These are phyloP conservation scores for Fusarium floridanum DNA, from an alignment of 2,329 filamentous ascomycete species.

Conservation along the genomic window DNA sequence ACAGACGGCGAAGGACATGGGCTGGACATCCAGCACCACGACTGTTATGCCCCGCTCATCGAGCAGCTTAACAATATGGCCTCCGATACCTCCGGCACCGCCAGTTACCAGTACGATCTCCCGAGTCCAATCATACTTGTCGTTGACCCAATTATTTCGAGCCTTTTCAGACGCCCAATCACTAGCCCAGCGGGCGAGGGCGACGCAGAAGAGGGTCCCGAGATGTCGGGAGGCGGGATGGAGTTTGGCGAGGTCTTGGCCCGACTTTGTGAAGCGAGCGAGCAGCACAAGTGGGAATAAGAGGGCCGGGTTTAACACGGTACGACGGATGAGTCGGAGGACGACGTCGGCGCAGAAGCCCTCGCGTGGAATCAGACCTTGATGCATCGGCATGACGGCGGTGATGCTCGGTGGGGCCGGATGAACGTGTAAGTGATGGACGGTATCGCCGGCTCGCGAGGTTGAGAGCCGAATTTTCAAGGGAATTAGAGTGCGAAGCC, in stretches of 20 bases:
- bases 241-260: conserved; percentile 65
- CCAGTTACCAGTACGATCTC: conserved; percentile 83
- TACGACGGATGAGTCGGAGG: conserved; percentile 68
- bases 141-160: conserved; percentile 53
- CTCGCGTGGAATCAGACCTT: conserved; percentile 67
- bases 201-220: conserved; percentile 49
- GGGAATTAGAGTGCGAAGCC: background rate
- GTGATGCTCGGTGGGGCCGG: background rate
- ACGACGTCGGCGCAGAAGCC: conserved; percentile 73
- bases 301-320: conserved; percentile 73
- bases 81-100: conserved; percentile 80
- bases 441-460: background rate
- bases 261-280: conserved; percentile 73
- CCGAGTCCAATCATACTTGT: conserved; percentile 72
- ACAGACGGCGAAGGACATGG: conserved; percentile 66
- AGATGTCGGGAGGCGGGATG: conserved; percentile 67
- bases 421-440: conserved; percentile 6
- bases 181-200: conserved; percentile 45
- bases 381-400: conserved; percentile 57
- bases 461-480: background rate
- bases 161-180: conserved; percentile 51
- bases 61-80: conserved; percentile 73
- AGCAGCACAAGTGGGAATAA: conserved; percentile 74
- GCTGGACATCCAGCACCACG: conserved; percentile 78
- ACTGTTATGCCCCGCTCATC: conserved; percentile 75